Evolutionary conservation across 2,329 filamentous ascomycete species (phyloP).

Genomic region (Metarhizium brunneum): DNA sequence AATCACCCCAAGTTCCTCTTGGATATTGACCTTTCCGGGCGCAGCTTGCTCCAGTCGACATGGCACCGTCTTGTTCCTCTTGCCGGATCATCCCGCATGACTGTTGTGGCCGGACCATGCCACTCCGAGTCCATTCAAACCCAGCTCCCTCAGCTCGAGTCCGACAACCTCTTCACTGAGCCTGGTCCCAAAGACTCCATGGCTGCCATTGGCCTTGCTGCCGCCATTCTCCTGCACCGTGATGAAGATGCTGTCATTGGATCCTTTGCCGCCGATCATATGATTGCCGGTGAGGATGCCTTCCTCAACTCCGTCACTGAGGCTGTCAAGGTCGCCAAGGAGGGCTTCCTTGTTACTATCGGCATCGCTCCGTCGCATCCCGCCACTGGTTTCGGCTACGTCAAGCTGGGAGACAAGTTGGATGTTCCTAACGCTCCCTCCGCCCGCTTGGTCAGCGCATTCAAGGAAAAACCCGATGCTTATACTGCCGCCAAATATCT

Average conservation of each 20-base stretch:
- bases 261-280: slow-evolving; percentile 17
- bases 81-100: slow-evolving; percentile 15
- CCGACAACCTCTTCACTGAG: slow-evolving; percentile 15
- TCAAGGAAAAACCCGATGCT: slow-evolving; percentile 18
- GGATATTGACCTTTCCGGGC: slow-evolving; percentile 16
- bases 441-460: slow-evolving; percentile 15
- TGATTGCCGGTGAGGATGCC: slow-evolving; percentile 18
- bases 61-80: slow-evolving; percentile 17
- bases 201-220: slow-evolving; percentile 17
- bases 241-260: slow-evolving; percentile 16
- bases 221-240: slow-evolving; percentile 15
- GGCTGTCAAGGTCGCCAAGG: slow-evolving; percentile 16
- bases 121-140: slow-evolving; percentile 15
- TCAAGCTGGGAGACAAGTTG: slow-evolving; percentile 16
- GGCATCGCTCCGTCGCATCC: slow-evolving; percentile 18
- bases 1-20: slow-evolving; percentile 19
- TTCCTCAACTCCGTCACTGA: slow-evolving; percentile 16
- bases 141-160: slow-evolving; percentile 14
- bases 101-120: slow-evolving; percentile 15
- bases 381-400: slow-evolving; percentile 17
- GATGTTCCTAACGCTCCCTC: slow-evolving; percentile 11
- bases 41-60: slow-evolving; percentile 17
- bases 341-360: slow-evolving; percentile 17
- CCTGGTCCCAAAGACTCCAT: slow-evolving; percentile 18
- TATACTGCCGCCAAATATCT: slow-evolving; percentile 18